Base-by-base conservation (phyloP, 1,284 basidiomycete species). In the Rhodofomes roseus region DNA sequence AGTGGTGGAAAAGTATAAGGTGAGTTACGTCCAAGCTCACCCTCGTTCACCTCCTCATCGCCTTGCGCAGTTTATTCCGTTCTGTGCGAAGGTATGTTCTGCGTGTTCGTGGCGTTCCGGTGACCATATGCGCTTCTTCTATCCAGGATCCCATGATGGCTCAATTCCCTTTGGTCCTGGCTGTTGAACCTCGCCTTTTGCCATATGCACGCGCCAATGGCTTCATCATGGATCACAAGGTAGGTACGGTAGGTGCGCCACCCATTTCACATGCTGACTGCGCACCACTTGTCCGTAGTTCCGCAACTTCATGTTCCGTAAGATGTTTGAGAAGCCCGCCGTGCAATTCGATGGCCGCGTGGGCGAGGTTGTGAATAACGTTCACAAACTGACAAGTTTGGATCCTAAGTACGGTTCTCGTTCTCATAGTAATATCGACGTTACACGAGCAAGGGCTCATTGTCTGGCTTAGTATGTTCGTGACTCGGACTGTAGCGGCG, bases 261-360 rank as follows among this genome's bases (percentile, higher is more conserved):
- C 16, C 5, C 2, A 31, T n/a, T 48, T 40, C 56, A 41, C 57
- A 41, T 57, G 29, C 36, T 55, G 44, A 61, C 37, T 55, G 56
- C 56, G 54, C 53, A 58, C 53, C 18, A 22, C 54, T 43, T 56
- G 59, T 60, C 40, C n/a, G 55, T 55, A 90, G 88, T 89, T 91
- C 69, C 87, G 88, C 52, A 85, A 91, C 69, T 91, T 90, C 65
- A 83, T 91, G 12, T 90, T 90, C 69, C 86, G 89, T 57, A 89
- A 89, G 71, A 90, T 91, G 82, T 90, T 91, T 65, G 88, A 90
- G 72, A 81, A 83, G 60, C 78, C 81, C 43, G 69, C 79, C 18
- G 71, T 77, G 7, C 72, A 79, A 40, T 79, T 77, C 58, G 82
- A 83, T 39, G 77, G 78, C 46, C 78, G 80, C 53, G 74, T 80